Base-by-base conservation (phyloP, 1,284 basidiomycete genomes). In the Trichosporon sp. region DNA sequence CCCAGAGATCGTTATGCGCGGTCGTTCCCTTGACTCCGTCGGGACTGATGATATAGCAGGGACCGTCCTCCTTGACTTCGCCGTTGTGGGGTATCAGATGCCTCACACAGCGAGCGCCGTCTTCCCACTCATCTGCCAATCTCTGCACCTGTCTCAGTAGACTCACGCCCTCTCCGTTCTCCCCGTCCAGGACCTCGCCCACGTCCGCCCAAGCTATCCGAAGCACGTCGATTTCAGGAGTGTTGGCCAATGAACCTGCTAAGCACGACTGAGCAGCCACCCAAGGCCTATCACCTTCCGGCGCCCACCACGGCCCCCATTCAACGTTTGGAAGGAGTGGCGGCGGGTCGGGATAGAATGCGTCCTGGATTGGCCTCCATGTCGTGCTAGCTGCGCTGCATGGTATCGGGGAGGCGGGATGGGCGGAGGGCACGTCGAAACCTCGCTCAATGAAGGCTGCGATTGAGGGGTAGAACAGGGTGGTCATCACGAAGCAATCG, bases 401-500 rank as follows among this genome's bases (percentile, higher is more conserved):
- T 0, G 83, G 69, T 21, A 81, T 72, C 1, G 80, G 78, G 7
- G 80, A 78, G 8, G 81, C 78, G 62, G 80, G 78, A 1, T 62
- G 74, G 68, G 66, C 71, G 63, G 66, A 67, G 56, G 73, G 66
- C 64, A 72, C 60, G 32, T 70, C 65, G 47, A 75, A 78, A 6
- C 73, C 72, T 27, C 75, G 87, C 83, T 70, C 87, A 32, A 90
- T 88, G 80, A 94, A 95, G 65, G 93, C 87, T 60, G 92, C 89
- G 62, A 97, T 87, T 11, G 93, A 92, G 4, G 94, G 94, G 77
- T 95, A 98, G 80, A 96, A 92, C 64, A 99, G 89, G 51, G 92
- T 94, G 62, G 95, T 96, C 84, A 99, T 98, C 77, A 98, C 92
- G 70, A 98, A 87, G 70, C 92, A 91, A 68, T 93, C 96, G 70